Conservation (phyloP, 805 yeast species). For the Kregervanrija delftensis region DNA sequence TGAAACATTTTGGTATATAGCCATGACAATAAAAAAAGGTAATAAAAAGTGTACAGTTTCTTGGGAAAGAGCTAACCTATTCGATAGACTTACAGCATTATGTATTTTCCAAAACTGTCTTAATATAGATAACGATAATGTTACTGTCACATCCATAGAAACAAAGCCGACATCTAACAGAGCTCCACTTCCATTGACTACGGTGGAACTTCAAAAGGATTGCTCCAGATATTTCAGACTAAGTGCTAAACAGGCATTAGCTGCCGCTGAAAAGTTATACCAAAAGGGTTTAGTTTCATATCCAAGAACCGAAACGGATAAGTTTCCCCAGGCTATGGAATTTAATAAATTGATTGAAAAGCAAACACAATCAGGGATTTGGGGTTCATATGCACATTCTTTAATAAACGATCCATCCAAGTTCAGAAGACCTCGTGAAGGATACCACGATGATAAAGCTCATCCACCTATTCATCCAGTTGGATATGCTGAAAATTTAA, state of each 20-base stretch:
- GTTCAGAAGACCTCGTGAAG: conserved; percentile 66
- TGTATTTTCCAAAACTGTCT: conserved; percentile 66
- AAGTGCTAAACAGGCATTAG: conserved; percentile 74
- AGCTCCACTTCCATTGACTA: conserved; percentile 87
- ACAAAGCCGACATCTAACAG: conserved; percentile 65
- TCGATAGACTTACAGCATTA: conserved; percentile 62
- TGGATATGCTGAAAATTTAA: conserved; percentile 22
- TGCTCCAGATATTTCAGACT: conserved; percentile 70
- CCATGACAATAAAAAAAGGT: conserved; percentile 41
- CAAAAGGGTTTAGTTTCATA: conserved; percentile 83
- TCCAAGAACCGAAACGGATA: conserved; percentile 97
- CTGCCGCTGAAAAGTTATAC: conserved; percentile 77
- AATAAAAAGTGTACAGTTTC: conserved; percentile 36
- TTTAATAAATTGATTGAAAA: conserved; percentile 51
- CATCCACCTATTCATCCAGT: conserved; percentile 97
- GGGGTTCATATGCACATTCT: conserved; percentile 67
- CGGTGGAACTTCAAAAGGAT: conserved; percentile 86
- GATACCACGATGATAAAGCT: conserved; percentile 85
- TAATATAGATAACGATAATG: conserved; percentile 35
- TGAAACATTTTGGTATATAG: conserved; percentile 77
- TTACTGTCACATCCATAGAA: conserved; percentile 41
- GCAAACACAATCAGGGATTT: conserved; percentile 46
- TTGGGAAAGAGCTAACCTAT: conserved; percentile 73
- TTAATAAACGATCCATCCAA: conserved; percentile 32
- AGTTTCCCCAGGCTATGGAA: conserved; percentile 73